Evolutionary conservation across 2,329 filamentous ascomycete genomes (phyloP).

Genomic region (Rhytidhysteron rufulum): DNA sequence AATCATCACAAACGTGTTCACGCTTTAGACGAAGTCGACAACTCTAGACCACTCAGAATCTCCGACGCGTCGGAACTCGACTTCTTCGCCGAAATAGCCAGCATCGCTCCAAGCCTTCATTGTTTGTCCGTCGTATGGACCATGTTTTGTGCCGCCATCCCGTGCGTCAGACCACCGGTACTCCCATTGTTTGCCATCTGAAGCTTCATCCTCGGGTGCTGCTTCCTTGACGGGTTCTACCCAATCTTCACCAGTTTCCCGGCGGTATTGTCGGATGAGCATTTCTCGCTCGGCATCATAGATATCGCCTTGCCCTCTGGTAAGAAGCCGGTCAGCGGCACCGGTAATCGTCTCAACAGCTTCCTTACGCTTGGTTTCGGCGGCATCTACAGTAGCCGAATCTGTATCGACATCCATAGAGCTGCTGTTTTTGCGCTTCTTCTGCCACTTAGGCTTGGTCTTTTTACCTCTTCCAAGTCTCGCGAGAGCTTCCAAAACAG

Average conservation of each 20-base stretch:
- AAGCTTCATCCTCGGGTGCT: constrained; percentile 16
- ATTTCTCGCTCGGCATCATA: constrained; percentile 86
- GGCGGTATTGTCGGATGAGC: constrained; percentile 75
- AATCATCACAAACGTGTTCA: too few species aligned
- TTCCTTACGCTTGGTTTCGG: constrained; percentile 65
- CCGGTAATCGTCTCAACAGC: constrained; percentile 81
- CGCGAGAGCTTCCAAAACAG: constrained; percentile 80
- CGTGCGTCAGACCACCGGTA: constrained; percentile 88
- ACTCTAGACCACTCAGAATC: constrained; percentile 41
- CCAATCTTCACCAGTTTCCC: constrained; percentile 88
- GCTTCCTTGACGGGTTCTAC: constrained; percentile 46
- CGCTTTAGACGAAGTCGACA: constrained; percentile 36
- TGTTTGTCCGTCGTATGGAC: constrained; percentile 77
- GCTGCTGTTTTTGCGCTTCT: constrained; percentile 45
- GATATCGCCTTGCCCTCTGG: constrained; percentile 79
- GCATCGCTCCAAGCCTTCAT: constrained; percentile 92
- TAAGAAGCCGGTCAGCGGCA: constrained; percentile 81
- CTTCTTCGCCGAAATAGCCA: constrained; percentile 88
- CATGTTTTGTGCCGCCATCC: constrained; percentile 74
- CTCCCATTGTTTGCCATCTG: constrained; percentile 65
- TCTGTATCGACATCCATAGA: constrained; percentile 68
- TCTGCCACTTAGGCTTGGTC: constrained; percentile 51
- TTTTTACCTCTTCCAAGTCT: constrained; percentile 65
- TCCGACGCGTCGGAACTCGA: constrained; percentile 53
- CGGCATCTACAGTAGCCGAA: constrained; percentile 58